Base-by-base conservation (phyloP, 176 grass and related monocot species). In the Juncus inflexus region DNA sequence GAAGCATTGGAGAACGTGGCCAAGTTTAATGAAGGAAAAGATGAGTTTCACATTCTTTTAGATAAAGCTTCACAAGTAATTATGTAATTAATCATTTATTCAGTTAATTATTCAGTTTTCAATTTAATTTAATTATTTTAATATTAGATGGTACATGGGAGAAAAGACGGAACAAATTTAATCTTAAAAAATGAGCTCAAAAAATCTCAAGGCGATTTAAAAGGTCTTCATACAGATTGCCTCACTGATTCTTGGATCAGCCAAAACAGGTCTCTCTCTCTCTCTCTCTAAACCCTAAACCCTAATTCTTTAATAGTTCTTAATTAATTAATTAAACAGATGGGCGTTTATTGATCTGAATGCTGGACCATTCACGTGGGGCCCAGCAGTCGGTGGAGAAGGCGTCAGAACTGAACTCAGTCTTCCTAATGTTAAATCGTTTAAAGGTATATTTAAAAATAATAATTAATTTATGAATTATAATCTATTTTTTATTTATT, bases 301-400 rank as follows among this genome's bases (percentile, higher is more conserved):
- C 50, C 3, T 55, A 54, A 50, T 42, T 38, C 42, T 38, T 12
- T 52, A 8, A 8, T 52, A 7, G 1, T 52, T 52, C 1, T 28
- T 28, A 28, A 28, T 28, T 13, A 57, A 11, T 69, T 2, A n/a
- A 52, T 68, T 37, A 52, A 40, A 40, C 6, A 95, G 90, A 77
- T 89, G 90, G 83, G 85, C 87, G 79, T 97, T 97, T 81, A 65
- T 97, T 80, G 92, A 97, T 91, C 69, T 97, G 75, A 91, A 74
- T 80, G 84, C 92, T 62, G 92, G 92, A 10, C 92, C 92, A 55
- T 97, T 97, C 80, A 35, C 92, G 3, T 97, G 92, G 92, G 92
- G 92, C 42, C 92, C 92, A 53, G 72, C 92, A 77, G 92, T 97
- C 56, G 92, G 92, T 39, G 87, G 92, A 63, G 92, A 97, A 71